Conservation (phyloP, 495 filamentous ascomycete species). For the Neurospora sp. region DNA sequence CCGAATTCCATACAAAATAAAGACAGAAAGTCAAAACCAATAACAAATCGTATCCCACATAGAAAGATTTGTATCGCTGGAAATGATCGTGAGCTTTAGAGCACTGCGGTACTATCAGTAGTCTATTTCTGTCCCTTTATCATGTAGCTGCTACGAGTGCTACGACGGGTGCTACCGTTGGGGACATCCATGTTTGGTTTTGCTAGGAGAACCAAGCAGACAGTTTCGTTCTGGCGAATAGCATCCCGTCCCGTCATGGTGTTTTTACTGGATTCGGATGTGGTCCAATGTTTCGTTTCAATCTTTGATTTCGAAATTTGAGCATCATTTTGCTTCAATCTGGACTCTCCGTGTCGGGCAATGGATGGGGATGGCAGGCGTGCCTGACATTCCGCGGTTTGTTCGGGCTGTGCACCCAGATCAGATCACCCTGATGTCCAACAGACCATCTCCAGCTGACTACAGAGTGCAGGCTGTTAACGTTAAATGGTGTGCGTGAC, state of each 20-base stretch:
- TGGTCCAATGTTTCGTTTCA: background rate
- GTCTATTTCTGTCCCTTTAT: background rate
- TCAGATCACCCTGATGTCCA: background rate
- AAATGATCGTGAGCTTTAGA: background rate
- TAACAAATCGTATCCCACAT: background rate
- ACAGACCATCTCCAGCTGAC: background rate
- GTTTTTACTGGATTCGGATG: background rate
- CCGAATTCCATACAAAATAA: background rate
- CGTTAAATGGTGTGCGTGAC: background rate
- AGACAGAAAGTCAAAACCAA: background rate
- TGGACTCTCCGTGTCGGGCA: background rate
- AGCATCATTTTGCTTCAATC: background rate
- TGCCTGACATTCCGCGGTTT: background rate
- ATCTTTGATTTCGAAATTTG: background rate
- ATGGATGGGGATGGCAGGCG: no score
- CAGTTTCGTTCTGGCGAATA: background rate
- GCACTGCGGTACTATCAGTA: background rate
- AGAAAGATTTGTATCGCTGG: background rate
- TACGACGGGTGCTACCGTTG: background rate
- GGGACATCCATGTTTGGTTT: background rate
- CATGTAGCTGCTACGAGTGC: background rate
- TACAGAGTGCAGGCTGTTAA: background rate
- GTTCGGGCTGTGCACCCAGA: background rate
- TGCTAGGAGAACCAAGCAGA: background rate
- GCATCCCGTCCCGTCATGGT: background rate